These are phyloP conservation scores for Trichoderma erinaceum DNA, from an alignment of 495 filamentous ascomycete genomes.

Conservation along the genomic window DNA sequence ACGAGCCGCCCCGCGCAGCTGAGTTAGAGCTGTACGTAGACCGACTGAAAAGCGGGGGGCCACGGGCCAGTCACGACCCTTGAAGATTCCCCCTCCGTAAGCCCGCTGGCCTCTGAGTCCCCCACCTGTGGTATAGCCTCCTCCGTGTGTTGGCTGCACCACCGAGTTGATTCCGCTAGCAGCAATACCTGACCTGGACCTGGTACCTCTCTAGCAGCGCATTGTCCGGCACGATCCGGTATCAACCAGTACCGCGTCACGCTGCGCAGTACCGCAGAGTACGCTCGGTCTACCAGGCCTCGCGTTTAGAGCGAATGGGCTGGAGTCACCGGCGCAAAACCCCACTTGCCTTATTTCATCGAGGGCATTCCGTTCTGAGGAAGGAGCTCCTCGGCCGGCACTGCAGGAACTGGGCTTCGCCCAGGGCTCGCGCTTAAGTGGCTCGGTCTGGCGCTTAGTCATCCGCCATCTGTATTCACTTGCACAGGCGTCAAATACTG, in stretches of 20 bases:
- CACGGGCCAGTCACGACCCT: background rate
- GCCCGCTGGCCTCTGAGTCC: background rate
- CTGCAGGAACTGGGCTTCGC: background rate
- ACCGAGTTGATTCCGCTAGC: no score
- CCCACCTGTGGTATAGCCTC: background rate
- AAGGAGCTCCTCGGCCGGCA: background rate
- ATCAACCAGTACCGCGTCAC: no score
- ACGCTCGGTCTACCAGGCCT: no score
- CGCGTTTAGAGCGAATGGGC: background rate
- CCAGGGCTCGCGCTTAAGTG: background rate
- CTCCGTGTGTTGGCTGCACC: background rate
- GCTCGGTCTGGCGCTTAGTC: background rate
- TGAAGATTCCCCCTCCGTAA: background rate
- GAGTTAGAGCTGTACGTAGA: background rate
- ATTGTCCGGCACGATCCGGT: no score
- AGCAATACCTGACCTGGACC: no score
- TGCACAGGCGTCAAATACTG: background rate
- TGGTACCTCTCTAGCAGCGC: no score
- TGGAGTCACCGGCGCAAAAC: background rate
- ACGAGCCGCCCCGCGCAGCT: background rate
- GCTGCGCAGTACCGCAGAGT: no score
- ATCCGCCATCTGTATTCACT: background rate
- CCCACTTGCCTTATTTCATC: background rate
- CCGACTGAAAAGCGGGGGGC: background rate
- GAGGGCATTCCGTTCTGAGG: background rate